Percentiles rank a stretch among this genome's conserved stretches.
Evolutionary conservation across 192 early-diverging fungal genomes (phyloP).

Genomic region (Dissophora ornata): DNA sequence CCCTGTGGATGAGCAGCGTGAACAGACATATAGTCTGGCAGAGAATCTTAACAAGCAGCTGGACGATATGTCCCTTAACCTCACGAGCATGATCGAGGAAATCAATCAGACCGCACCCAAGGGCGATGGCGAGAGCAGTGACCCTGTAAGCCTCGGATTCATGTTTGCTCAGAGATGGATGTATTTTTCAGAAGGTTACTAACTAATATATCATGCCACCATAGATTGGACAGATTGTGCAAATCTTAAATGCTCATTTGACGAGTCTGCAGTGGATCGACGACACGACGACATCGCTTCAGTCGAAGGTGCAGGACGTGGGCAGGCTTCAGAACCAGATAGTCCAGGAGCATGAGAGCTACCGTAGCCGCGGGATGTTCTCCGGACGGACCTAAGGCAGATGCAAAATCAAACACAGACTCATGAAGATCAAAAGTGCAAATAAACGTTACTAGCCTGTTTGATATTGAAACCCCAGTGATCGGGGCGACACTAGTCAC

Average conservation of each 20-base stretch:
- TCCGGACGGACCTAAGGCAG: conserved; percentile 27
- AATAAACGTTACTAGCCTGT: too few species aligned
- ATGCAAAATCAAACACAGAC: too few species aligned
- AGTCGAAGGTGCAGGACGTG: conserved; percentile 68
- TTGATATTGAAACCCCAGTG: too few species aligned
- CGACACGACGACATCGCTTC: conserved; percentile 64
- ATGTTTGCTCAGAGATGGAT: too few species aligned
- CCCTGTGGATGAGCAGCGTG: conserved; percentile 87
- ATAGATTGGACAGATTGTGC: conserved; percentile 78
- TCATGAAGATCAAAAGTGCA: too few species aligned
- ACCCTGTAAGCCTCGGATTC: conserved; percentile 39
- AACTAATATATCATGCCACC: neutral
- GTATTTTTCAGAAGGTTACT: too few species aligned
- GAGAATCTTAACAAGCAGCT: conserved; percentile 89
- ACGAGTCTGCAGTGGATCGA: conserved; percentile 96
- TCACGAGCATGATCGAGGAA: conserved; percentile 86
- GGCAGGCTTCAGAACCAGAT: conserved; percentile 52
- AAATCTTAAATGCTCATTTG: conserved; percentile 93
- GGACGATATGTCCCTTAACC: conserved; percentile 84
- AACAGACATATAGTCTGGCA: conserved; percentile 86
- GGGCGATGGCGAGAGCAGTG: conserved; percentile 45
- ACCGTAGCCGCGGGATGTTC: conserved; percentile 44
- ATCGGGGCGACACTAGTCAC: too few species aligned
- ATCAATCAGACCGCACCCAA: conserved; percentile 73
- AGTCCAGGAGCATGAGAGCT: conserved; percentile 45